These are phyloP conservation scores for Hypoxylon lenormandii DNA, from an alignment of 495 filamentous ascomycete species.

Conservation along the genomic window DNA sequence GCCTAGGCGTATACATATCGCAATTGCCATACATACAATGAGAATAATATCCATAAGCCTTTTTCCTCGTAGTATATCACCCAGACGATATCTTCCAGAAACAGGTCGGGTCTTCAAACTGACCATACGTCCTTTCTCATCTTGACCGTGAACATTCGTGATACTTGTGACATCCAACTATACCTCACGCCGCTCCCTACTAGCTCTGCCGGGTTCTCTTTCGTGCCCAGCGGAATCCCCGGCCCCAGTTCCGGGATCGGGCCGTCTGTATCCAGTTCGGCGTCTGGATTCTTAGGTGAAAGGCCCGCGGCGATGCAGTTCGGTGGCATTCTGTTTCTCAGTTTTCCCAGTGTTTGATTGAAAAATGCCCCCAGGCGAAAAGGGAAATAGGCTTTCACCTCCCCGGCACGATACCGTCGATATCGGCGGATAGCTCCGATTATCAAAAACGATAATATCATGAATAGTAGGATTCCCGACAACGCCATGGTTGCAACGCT, in stretches of 20 bases:
- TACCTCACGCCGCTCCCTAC: slow-evolving; percentile 22
- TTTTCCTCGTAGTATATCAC: background rate
- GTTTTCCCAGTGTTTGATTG: background rate
- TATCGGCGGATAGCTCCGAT: slow-evolving; percentile 47
- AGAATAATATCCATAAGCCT: background rate
- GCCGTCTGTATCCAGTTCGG: slow-evolving; percentile 43
- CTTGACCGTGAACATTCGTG: slow-evolving; percentile 37
- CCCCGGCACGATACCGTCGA: slow-evolving; percentile 40
- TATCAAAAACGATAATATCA: slow-evolving; percentile 42
- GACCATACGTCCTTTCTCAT: slow-evolving; percentile 32
- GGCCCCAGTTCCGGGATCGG: slow-evolving; percentile 40
- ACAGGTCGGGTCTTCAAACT: slow-evolving; percentile 7
- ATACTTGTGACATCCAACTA: slow-evolving; percentile 50
- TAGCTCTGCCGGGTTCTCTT: slow-evolving; percentile 48
- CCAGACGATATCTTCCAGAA: background rate
- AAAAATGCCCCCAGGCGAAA: slow-evolving; percentile 1
- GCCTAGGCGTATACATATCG: too few species aligned
- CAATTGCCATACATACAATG: too few species aligned
- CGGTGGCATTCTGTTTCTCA: background rate
- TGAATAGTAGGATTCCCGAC: slow-evolving; percentile 46
- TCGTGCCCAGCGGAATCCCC: slow-evolving; percentile 31
- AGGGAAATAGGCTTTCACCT: slow-evolving; percentile 34
- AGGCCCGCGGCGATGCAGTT: background rate
- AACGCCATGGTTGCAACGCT: slow-evolving; percentile 52
- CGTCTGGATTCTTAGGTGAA: slow-evolving; percentile 20